Percentiles rank a stretch among this genome's conserved stretches.
Evolutionary conservation across 345 rosid species (phyloP).

Genomic region (Hirschfeldia incana): DNA sequence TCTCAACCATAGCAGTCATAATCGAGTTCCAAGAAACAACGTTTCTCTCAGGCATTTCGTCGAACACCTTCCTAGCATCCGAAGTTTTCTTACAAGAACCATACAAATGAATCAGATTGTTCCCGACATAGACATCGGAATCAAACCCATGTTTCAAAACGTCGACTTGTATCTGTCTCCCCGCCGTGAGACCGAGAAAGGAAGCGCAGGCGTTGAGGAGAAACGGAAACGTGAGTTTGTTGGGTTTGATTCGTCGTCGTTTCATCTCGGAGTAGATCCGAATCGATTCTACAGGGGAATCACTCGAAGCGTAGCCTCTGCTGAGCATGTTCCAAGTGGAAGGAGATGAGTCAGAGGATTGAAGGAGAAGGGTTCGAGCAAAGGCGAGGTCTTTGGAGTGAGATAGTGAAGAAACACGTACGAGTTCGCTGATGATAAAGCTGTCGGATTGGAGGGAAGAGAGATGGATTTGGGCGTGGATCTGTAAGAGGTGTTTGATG

Average conservation of each 20-base stretch:
- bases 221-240: slow-evolving; percentile 73
- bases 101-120: slow-evolving; percentile 64
- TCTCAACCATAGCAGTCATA: slow-evolving; percentile 61
- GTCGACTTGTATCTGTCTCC: slow-evolving; percentile 70
- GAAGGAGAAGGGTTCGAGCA: slow-evolving; percentile 50
- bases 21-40: slow-evolving; percentile 82
- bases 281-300: slow-evolving; percentile 55
- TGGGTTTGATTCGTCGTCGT: slow-evolving; percentile 54
- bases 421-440: slow-evolving; percentile 52
- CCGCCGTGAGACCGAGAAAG: slow-evolving; percentile 49
- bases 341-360: slow-evolving; percentile 45
- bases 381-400: slow-evolving; percentile 43
- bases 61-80: slow-evolving; percentile 66
- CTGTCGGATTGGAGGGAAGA: slow-evolving; percentile 53
- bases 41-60: slow-evolving; percentile 62
- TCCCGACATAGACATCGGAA: slow-evolving; percentile 63
- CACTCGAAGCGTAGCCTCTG: slow-evolving; percentile 60
- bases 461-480: slow-evolving; percentile 61
- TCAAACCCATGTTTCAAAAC: slow-evolving; percentile 62
- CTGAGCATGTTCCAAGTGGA: slow-evolving; percentile 66
- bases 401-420: slow-evolving; percentile 56
- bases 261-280: slow-evolving; percentile 60
- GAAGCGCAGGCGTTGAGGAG: slow-evolving; percentile 64
- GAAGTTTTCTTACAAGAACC: slow-evolving; percentile 62
- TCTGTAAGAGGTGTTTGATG: slow-evolving; percentile 52